Evolutionary conservation across 169 alveolate genomes (phyloP).

Genomic region (Eimeria acervulina): DNA sequence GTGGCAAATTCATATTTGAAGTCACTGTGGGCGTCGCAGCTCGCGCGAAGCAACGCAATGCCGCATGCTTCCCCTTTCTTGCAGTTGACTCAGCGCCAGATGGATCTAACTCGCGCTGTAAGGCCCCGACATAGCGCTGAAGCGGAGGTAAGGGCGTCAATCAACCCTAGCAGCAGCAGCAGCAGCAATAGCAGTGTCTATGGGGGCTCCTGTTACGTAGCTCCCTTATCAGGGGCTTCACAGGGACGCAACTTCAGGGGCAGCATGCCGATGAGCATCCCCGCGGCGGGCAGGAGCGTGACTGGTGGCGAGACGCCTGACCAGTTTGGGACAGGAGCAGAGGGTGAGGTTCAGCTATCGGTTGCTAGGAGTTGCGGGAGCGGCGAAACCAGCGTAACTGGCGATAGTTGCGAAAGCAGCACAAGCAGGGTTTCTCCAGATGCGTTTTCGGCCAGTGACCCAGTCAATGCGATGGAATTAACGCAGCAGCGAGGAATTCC

Average conservation of each 20-base stretch:
- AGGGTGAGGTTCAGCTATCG: background rate
- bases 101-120: background rate
- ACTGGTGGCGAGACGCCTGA: conserved; percentile 6
- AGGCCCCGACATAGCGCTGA: background rate
- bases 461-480: background rate
- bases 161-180: conserved; percentile 27
- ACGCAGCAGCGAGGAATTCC: background rate
- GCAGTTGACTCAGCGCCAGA: conserved; percentile 32
- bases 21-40: conserved; percentile 50
- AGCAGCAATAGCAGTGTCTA: background rate
- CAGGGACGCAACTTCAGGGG: conserved; percentile 8
- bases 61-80: background rate
- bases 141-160: background rate
- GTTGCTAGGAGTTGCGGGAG: background rate
- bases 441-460: background rate
- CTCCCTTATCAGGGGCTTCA: background rate
- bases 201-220: background rate
- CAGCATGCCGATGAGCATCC: conserved; percentile 2
- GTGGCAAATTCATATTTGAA: conserved; percentile 24
- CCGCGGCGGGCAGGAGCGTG: background rate
- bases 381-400: background rate
- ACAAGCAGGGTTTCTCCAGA: background rate
- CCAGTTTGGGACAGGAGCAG: background rate
- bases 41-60: background rate
- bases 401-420: background rate